Evolutionary conservation across 371 early-diverging fungal species (phyloP).

Genomic region (Mortierella sp.): DNA sequence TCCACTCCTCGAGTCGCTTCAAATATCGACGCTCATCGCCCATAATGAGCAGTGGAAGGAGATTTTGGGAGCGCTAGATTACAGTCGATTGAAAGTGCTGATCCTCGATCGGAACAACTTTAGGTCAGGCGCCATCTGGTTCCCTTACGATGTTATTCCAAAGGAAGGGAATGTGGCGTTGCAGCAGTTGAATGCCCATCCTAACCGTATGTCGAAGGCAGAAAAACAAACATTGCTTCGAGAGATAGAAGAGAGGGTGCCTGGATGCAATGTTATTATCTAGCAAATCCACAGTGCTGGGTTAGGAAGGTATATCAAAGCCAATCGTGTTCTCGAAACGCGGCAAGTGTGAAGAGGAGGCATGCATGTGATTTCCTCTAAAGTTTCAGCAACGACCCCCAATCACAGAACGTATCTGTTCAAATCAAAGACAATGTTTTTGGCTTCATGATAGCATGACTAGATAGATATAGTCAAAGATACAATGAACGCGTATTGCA

Average conservation of each 20-base stretch:
- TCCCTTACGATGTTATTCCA: neutral
- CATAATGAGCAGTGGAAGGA: neutral
- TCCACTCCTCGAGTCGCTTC: constrained; percentile 5
- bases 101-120: neutral
- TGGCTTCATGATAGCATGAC: no score
- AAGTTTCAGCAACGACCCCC: no score
- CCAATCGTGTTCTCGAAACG: no score
- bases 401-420: no score
- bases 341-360: no score
- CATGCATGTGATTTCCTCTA: no score
- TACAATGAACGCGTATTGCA: no score
- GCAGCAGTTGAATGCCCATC: neutral
- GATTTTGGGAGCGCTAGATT: neutral
- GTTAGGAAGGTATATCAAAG: no score
- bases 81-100: neutral
- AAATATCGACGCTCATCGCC: no score
- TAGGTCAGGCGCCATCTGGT: neutral
- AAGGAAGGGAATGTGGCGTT: neutral
- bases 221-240: neutral
- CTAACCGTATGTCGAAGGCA: neutral
- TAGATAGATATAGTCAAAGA: no score
- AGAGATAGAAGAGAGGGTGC: neutral
- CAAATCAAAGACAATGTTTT: no score
- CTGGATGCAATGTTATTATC: constrained; percentile 1
- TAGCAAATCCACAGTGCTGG: neutral